These are phyloP conservation scores for Aspergillus costaricaensis DNA, from an alignment of 2,329 filamentous ascomycete genomes.

Conservation along the genomic window DNA sequence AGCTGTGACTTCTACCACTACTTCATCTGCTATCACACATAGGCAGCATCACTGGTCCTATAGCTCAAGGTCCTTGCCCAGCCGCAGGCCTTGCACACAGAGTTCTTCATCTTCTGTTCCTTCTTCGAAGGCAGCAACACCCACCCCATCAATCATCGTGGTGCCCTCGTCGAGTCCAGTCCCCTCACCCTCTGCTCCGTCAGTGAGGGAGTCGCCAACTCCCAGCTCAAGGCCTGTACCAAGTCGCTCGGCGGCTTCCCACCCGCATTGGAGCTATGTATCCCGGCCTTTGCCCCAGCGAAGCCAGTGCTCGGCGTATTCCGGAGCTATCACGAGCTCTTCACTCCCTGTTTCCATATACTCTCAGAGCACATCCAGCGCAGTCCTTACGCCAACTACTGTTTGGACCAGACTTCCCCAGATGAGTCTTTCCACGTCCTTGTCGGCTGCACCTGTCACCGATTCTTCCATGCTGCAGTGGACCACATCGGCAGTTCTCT, in stretches of 20 bases:
- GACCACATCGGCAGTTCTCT: background rate
- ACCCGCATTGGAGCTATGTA: background rate
- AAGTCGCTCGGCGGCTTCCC: background rate
- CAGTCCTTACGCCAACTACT: background rate
- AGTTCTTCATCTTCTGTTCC: background rate
- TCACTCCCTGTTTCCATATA: background rate
- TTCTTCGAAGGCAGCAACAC: background rate
- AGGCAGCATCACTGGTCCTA: slow-evolving; percentile 1
- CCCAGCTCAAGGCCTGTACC: background rate
- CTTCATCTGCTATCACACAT: background rate
- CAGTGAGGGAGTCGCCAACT: background rate
- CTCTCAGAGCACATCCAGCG: background rate
- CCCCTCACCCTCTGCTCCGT: background rate
- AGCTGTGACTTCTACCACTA: background rate
- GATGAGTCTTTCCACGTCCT: background rate
- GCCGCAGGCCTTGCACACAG: background rate
- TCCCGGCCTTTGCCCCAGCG: background rate
- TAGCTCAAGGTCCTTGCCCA: background rate
- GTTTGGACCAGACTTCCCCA: background rate
- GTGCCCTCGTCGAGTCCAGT: background rate
- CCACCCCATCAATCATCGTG: background rate
- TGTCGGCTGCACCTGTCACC: background rate
- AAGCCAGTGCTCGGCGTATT: background rate
- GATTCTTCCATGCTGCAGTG: background rate
- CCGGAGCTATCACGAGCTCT: background rate